phyloP scores from a whole-genome alignment of 139 green algal species.

The Desmodesmus armatus region DNA sequence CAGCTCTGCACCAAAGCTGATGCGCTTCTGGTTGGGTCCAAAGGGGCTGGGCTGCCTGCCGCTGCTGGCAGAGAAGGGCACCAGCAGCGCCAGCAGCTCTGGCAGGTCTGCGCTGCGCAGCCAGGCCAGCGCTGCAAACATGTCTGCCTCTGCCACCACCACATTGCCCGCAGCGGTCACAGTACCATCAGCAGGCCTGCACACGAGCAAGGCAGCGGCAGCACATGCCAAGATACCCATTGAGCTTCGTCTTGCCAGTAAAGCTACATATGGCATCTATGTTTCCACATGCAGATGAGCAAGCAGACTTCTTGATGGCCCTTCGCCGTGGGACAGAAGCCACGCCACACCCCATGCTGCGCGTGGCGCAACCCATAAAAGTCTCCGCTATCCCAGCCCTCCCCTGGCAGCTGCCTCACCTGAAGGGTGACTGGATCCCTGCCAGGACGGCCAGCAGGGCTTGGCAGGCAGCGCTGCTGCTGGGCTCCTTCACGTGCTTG shows the following conservation, averaged over 20 bases:
- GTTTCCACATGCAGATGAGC: background rate
- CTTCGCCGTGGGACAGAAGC: too few species aligned
- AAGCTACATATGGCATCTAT: too few species aligned
- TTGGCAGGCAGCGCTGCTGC: constrained; percentile 51
- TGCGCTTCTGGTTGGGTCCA: constrained; percentile 32
- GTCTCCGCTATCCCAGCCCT: too few species aligned
- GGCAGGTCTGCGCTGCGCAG: constrained; percentile 52
- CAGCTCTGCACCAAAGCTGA: constrained; percentile 40
- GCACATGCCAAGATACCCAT: background rate
- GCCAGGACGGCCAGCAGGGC: constrained; percentile 49
- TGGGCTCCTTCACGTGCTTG: constrained; percentile 36
- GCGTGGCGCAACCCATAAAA: too few species aligned
- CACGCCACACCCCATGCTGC: too few species aligned
- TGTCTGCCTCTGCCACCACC: constrained; percentile 43
- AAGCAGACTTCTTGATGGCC: background rate
- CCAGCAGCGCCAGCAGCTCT: constrained; percentile 44
- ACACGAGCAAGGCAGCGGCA: background rate
- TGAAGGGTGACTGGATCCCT: constrained; percentile 46
- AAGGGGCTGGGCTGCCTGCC: constrained; percentile 7
- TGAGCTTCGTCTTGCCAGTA: too few species aligned
- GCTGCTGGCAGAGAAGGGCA: background rate
- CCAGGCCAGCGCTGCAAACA: constrained; percentile 45
- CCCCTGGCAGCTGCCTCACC: background rate
- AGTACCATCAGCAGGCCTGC: constrained; percentile 1
- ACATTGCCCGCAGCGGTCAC: constrained; percentile 21